These are phyloP conservation scores for Yamagishiella unicocca DNA, from an alignment of 139 green algal genomes.

Conservation along the genomic window DNA sequence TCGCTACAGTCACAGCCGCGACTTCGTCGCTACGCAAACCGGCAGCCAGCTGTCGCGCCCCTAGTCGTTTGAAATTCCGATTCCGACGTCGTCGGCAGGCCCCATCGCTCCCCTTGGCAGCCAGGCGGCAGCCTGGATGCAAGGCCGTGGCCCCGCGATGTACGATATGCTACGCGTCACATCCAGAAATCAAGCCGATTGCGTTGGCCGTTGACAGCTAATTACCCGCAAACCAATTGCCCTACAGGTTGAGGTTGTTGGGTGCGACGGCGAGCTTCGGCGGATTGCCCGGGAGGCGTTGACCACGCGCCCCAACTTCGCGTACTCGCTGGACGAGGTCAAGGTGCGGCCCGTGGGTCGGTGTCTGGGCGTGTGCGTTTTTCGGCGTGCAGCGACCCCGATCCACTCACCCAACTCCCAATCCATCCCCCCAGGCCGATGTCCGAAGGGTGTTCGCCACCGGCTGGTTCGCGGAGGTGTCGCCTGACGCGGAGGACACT, in stretches of 20 bases:
- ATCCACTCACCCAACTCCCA: not conserved
- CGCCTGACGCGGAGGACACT: conserved; percentile 90
- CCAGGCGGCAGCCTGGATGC: too few species aligned
- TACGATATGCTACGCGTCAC: too few species aligned
- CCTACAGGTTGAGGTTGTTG: conserved; percentile 84
- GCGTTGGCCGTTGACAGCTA: too few species aligned
- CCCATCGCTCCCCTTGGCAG: too few species aligned
- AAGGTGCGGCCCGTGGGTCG: conserved; percentile 41
- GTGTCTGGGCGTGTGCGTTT: not conserved
- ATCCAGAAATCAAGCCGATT: too few species aligned
- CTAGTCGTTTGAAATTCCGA: too few species aligned
- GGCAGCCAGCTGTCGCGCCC: too few species aligned
- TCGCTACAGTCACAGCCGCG: too few species aligned
- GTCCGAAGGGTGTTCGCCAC: conserved; percentile 90
- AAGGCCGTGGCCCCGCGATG: too few species aligned
- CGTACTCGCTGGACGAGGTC: conserved; percentile 90
- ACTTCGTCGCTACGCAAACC: too few species aligned
- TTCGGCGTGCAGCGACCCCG: not conserved
- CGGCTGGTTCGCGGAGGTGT: conserved; percentile 87
- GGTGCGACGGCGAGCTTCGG: conserved; percentile 82
- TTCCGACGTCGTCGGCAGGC: too few species aligned
- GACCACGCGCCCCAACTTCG: conserved; percentile 91
- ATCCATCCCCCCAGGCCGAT: conserved; percentile 69
- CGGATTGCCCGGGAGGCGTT: conserved; percentile 75
- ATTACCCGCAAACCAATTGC: too few species aligned